Base-by-base conservation (phyloP, 2,329 filamentous ascomycete species). In the Xylaria polymorpha region DNA sequence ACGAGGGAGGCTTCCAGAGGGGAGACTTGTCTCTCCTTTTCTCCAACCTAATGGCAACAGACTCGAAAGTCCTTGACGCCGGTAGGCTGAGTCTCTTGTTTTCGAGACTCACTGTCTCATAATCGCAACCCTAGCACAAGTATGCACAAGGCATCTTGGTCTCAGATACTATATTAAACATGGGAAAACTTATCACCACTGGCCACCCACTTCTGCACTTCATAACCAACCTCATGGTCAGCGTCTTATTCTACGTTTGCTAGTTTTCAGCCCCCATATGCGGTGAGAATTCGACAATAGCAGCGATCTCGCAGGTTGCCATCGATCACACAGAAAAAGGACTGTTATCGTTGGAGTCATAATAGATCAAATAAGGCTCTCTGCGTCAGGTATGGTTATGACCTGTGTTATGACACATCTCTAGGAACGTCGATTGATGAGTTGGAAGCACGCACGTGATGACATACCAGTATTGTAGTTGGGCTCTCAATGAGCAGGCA, bases 401-500 rank as follows among this genome's bases (percentile, higher is more conserved):
- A 62, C 41, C 35, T 57, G 58, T 46, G 7, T 20, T 58, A 58
- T 70, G 66, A 68, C 65, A 57, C 67, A 66, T 44, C 53, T 50
- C 37, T 12, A 41, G 51, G 3, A 59, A 35, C 8, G 37, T 53
- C 20, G 22, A 60, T 67, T 62, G 56, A 67, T 51, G 18, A 46
- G 18, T 60, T 15, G 20, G 20, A 55, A 56, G 58, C n/a, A 58
- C 25, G 6, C 55, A 48, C 51, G 43, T 63, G 55, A 70, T 69
- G 69, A 61, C 29, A 48, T 63, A 57, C 50, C 25, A 32, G 22
- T 32, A 58, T 43, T 53, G 41, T 20, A 41, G 56, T 61, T 67
- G 25, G 64, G 15, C 43, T 53, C 43, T 22, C 41, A 50, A 59
- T 58, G 61, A 50, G 25, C 67, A 71, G 67, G 69, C 67, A 69